Evolutionary conservation across 2,329 filamentous ascomycete genomes (phyloP), one percentile per base, ranked within the genome.

Genomic region (Stagonosporopsis chrysanthemi): DNA sequence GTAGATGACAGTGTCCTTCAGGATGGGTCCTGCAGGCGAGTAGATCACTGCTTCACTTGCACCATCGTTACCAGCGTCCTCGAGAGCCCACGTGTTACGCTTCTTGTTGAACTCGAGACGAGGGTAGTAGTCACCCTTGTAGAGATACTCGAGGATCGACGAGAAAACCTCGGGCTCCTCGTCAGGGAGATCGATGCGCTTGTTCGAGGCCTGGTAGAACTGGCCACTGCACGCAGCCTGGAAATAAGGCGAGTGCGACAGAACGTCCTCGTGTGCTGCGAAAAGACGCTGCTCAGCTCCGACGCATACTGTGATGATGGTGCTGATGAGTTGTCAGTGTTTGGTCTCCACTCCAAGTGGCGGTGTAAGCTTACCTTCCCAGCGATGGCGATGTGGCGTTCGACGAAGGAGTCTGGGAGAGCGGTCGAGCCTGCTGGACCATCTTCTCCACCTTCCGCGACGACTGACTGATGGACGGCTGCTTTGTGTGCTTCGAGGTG

Each of bases 61-160:
- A 52, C 67, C 68, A 54, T 73, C 63, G 44, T 73, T 72, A 53
- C 74, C 81, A 1, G 78, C 75, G 46, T 86, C 85, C 76, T 96
- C 92, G n/a, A 97, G 81, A 72, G 90, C 88, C 89, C 91, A 97
- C 49, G 86, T 88, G 75, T 91, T 88, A 52, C 86, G 85, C 62
- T 88, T 87, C 81, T 92, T 92, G 79, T 94, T 91, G 78, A 92
- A 91, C 54, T 91, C 79, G 23, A 96, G 83, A 17, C 90, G 89
- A 3, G 93, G 92, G 67, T 89, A 93, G 80, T 97, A 97, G 77
- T 97, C 93, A 63, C 92, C 92, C 79, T 96, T 96, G 84, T 96
- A 96, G 54, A 97, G 86, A 67, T 90, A 97, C 74, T 97, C 93
- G 54, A 97, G 87, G 11, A 97, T 84, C 6, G 90, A 92, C 7